Conservation (phyloP, 352 stramenopile species). For the Globisporangium paroecandrum region DNA sequence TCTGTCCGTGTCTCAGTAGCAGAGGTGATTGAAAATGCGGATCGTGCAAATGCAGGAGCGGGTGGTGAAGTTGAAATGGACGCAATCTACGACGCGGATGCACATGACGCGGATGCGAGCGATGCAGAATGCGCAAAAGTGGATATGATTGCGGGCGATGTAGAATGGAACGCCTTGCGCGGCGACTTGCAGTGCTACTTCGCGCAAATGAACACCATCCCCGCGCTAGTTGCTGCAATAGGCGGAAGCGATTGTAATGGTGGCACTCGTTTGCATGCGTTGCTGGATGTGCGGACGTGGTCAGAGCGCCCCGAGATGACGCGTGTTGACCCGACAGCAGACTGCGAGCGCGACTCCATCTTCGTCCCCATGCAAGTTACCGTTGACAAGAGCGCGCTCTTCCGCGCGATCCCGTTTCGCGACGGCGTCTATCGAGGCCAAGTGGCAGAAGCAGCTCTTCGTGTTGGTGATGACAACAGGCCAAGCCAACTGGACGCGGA, state of each 20-base stretch:
- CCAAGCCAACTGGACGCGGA: background rate
- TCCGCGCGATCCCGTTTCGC: constrained; percentile 3
- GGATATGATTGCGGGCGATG: background rate
- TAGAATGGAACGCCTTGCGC: background rate
- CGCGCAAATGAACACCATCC: background rate
- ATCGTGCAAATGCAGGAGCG: no score
- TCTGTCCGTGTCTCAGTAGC: background rate
- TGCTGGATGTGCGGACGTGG: constrained; percentile 1
- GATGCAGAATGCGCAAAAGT: no score
- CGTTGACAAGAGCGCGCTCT: background rate
- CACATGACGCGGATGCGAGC: background rate
- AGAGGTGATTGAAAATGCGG: background rate
- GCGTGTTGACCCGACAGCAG: background rate
- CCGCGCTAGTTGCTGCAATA: background rate
- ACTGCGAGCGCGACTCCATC: background rate
- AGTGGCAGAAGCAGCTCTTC: background rate
- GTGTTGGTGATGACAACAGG: background rate
- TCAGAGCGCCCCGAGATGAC: background rate
- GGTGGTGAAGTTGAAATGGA: no score
- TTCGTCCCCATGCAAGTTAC: constrained; percentile 2
- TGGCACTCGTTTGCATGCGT: background rate
- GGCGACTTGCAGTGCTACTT: background rate
- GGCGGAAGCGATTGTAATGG: background rate
- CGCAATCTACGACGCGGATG: background rate
- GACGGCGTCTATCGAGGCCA: constrained; percentile 14